Percentiles rank a stretch among this genome's conserved stretches.
Conservation (phyloP, 75 land plant species). For the Cupressus sempervirens region DNA sequence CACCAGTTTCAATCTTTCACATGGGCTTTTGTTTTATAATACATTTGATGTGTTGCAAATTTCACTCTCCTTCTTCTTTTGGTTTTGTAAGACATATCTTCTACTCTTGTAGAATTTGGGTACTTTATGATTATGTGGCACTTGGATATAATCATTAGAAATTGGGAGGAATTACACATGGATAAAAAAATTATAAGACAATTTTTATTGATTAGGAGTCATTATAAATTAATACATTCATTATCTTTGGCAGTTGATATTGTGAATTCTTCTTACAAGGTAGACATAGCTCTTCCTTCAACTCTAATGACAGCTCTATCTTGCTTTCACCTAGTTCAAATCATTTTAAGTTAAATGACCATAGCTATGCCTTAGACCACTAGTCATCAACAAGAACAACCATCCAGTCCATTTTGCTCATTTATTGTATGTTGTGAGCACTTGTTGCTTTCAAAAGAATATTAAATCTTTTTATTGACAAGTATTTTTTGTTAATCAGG, state of each 20-base stretch:
- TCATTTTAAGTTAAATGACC: too few species aligned
- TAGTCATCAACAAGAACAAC: not conserved
- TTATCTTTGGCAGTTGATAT: not conserved
- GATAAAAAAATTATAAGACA: not conserved
- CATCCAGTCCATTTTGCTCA: not conserved
- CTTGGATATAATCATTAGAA: not conserved
- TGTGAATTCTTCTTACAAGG: not conserved
- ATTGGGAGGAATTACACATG: not conserved
- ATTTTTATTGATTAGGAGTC: not conserved
- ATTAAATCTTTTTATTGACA: not conserved
- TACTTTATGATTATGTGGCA: not conserved
- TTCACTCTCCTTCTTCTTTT: not conserved
- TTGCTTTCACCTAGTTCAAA: too few species aligned
- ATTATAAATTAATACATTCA: not conserved
- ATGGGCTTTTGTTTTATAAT: too few species aligned
- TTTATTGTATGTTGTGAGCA: not conserved
- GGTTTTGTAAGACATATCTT: not conserved
- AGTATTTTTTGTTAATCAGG: conserved; percentile 20
- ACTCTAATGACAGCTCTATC: not conserved
- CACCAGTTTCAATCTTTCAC: too few species aligned
- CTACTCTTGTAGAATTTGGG: too few species aligned
- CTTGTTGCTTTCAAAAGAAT: not conserved
- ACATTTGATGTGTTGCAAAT: too few species aligned
- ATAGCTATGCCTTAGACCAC: not conserved
- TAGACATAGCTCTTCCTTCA: not conserved